These are phyloP conservation scores for Botrytis squamosa DNA, from an alignment of 2,329 filamentous ascomycete species.

Conservation along the genomic window DNA sequence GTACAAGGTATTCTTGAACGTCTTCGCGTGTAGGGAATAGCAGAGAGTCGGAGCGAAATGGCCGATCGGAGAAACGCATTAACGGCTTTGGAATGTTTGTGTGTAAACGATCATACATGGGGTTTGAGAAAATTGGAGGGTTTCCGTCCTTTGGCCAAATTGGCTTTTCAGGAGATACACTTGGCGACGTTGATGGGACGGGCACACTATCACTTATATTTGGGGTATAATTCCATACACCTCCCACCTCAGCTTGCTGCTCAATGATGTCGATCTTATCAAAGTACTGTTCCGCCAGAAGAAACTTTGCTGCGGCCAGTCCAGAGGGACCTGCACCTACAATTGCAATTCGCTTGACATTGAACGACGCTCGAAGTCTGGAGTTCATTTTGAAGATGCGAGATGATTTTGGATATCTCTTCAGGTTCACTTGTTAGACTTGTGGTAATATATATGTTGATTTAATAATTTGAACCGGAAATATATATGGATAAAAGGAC, in stretches of 20 bases:
- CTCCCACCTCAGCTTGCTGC: slow-evolving; percentile 73
- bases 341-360: slow-evolving; percentile 65
- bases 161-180: slow-evolving; percentile 62
- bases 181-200: slow-evolving; percentile 69
- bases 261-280: slow-evolving; percentile 75
- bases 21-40: slow-evolving; percentile 72
- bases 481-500: neutral
- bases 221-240: slow-evolving; percentile 78
- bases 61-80: slow-evolving; percentile 75
- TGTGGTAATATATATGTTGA: neutral
- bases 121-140: slow-evolving; percentile 66
- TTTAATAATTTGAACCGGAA: no score
- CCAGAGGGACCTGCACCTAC: slow-evolving; percentile 83
- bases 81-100: slow-evolving; percentile 81
- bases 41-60: slow-evolving; percentile 62
- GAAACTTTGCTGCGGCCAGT: slow-evolving; percentile 75
- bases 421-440: neutral
- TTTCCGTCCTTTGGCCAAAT: slow-evolving; percentile 45
- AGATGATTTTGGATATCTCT: neutral
- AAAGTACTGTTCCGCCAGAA: slow-evolving; percentile 70
- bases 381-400: slow-evolving; percentile 31
- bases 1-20: slow-evolving; percentile 71
- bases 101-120: slow-evolving; percentile 78
- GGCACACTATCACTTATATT: slow-evolving; percentile 47
- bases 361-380: slow-evolving; percentile 28